Base-by-base conservation (phyloP, 164 flowering plant species). In the Tinospora cordifolia region DNA sequence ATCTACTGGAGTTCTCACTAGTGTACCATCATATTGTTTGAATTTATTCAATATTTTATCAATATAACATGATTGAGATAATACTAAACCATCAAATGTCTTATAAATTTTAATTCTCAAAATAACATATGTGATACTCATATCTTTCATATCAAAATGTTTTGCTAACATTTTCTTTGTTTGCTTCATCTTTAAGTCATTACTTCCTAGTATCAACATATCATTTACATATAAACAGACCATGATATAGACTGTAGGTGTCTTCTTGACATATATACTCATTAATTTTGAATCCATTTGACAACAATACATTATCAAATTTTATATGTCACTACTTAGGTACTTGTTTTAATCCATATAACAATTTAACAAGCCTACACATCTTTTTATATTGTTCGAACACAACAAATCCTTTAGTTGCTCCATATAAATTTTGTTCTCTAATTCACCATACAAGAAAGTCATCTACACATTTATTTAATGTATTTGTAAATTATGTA, bases 391-490 rank as follows among this genome's bases (percentile, higher is more conserved):
- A n/a, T 62, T 62, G 65, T 14, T 30, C 36, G 14, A 6, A 2
- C 8, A 26, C 65, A 22, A 62, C 34, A 30, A 62, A 62, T 30
- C 65, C 65, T 21, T 62, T 24, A 6, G 65, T 62, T 62, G 65
- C 6, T 62, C 26, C 65, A 62, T 62, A 26, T 25, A 62, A 6
- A 25, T 62, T 62, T 62, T 25, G 8, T 62, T 30, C 21, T 62
- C 34, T 26, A 62, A 62, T 62, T 62, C 65, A 62, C 65, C 65
- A 62, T 62, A 21, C 30, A 62, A 26, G 36, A 62, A 62, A 6
- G 36, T 22, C 13, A 10, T 62, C 25, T 62, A 21, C 14, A 62
- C 65, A 62, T 62, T 30, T 30, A 62, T 62, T 62, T 62, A 30
- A 62, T 62, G 65, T 21, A 62, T 62, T 26, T 26, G 8, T 21